Base-by-base conservation (phyloP, 1,284 basidiomycete species). In the Cryptococcus floricola region DNA sequence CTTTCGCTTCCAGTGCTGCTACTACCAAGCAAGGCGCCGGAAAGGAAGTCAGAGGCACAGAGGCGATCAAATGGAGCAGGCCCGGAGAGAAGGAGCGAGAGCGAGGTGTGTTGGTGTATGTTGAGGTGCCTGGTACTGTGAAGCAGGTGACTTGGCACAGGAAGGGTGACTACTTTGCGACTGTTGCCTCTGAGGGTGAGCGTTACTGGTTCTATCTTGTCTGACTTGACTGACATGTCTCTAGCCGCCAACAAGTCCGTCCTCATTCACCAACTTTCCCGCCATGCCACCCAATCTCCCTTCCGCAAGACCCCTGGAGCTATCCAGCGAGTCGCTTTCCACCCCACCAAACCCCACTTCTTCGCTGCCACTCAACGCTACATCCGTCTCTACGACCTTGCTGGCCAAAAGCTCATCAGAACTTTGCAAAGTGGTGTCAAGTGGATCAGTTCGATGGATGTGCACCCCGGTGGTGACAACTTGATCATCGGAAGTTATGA, bases 341-440 rank as follows among this genome's bases (percentile, higher is more conserved):
- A 99, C 77, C 95, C 96, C 3, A 78, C 81, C 48, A 93, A 92
- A 74, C 92, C 96, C 7, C 85, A 93, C 76, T 94, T 99, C 81
- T 98, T 98, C 69, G 95, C 98, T 53, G 96, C 96, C 84, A 98
- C 96, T 4, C 94, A 98, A 77, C 89, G 94, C 70, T 95, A 97
- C 75, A 87, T 99, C 63, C 85, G 94, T 59, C 76, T 98, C 61
- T 99, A 98, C 80, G 94, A 98, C 76, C 83, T 99, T 27, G 86
- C 90, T 39, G 91, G 89, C 64, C 96, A 99, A 78, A 88, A 88
- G 69, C 81, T 98, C 52, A 77, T 97, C 67, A 96, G 94, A 80
- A 97, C 94, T 23, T 79, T 98, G 49, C 86, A 84, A 71, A 89
- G 95, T 8, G 95, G 95, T 52, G 89, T 95, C 66, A 87, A 85